phyloP scores from a whole-genome alignment of 768 basidiomycete species.

The Pisolithus orientalis region DNA sequence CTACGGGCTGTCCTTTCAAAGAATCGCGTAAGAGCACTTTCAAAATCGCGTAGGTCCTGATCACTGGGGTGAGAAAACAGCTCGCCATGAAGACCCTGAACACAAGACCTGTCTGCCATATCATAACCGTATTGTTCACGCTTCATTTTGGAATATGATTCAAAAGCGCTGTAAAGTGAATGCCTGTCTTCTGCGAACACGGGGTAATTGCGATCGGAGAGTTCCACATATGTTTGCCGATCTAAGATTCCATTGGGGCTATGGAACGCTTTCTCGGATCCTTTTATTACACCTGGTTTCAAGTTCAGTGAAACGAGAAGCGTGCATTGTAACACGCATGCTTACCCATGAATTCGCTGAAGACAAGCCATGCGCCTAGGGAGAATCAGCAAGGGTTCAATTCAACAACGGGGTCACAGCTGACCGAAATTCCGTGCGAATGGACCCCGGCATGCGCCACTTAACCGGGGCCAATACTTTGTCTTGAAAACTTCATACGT shows the following conservation, averaged over 20 bases:
- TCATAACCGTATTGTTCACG: slow-evolving; percentile 39
- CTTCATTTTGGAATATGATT: slow-evolving; percentile 44
- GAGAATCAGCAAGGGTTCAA: background rate
- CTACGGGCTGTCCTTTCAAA: slow-evolving; percentile 38
- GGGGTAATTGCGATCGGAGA: slow-evolving; percentile 47
- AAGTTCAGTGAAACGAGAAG: background rate
- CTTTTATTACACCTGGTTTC: slow-evolving; percentile 51
- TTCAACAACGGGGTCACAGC: background rate
- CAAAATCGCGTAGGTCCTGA: slow-evolving; percentile 49
- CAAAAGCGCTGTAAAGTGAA: slow-evolving; percentile 48
- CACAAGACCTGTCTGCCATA: slow-evolving; percentile 48
- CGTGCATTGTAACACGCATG: background rate
- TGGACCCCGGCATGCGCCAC: too few species aligned
- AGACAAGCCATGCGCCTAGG: slow-evolving; percentile 56
- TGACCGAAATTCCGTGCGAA: too few species aligned
- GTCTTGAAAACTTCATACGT: slow-evolving; percentile 43
- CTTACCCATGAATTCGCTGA: slow-evolving; percentile 59
- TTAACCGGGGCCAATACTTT: slow-evolving; percentile 51
- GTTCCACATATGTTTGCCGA: slow-evolving; percentile 35
- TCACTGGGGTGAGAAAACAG: background rate
- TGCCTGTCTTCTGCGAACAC: slow-evolving; percentile 47
- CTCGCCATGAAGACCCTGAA: background rate
- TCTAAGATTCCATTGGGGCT: slow-evolving; percentile 36
- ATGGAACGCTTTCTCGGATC: slow-evolving; percentile 48
- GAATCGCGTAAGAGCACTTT: slow-evolving; percentile 22